These are phyloP conservation scores for Pyrenophora seminiperda DNA, from an alignment of 2,329 filamentous ascomycete species.

Conservation along the genomic window DNA sequence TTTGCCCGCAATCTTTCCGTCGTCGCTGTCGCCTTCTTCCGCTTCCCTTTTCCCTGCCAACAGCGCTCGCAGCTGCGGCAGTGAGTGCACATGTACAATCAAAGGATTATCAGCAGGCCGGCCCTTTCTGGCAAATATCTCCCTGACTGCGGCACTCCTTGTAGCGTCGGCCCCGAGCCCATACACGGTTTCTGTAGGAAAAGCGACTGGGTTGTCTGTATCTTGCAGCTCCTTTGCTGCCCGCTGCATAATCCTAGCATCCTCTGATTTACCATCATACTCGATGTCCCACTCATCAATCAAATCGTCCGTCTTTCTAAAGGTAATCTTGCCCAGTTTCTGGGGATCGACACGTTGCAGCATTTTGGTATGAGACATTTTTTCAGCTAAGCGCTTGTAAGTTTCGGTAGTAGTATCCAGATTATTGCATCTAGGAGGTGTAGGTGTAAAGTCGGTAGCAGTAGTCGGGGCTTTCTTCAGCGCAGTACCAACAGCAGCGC, in stretches of 20 bases:
- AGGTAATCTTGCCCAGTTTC: conserved; percentile 47
- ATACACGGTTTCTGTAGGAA: conserved; percentile 97
- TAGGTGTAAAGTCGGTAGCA: conserved; percentile 6
- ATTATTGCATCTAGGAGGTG: neutral
- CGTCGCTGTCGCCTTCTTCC: too few relatives aligned
- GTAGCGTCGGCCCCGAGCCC: conserved; percentile 96
- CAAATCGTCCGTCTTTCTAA: conserved; percentile 40
- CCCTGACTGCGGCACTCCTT: conserved; percentile 77
- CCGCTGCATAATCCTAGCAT: conserved; percentile 59
- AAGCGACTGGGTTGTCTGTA: conserved; percentile 80
- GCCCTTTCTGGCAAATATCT: conserved; percentile 92
- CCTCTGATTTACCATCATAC: conserved; percentile 27
- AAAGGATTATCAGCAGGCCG: conserved; percentile 92
- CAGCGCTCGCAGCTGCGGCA: conserved; percentile 73
- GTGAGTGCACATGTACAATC: conserved; percentile 86
- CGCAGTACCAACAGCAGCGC: conserved; percentile 31
- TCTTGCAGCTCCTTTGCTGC: conserved; percentile 70
- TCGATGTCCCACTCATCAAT: conserved; percentile 45
- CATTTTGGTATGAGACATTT: conserved; percentile 46
- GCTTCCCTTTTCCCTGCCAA: conserved; percentile 48
- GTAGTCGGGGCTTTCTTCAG: conserved; percentile 28
- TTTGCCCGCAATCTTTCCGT: conserved; percentile 1
- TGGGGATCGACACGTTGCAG: conserved; percentile 48
- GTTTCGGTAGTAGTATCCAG: neutral
- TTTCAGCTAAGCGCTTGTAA: conserved; percentile 8